Evolutionary conservation across 2,329 filamentous ascomycete genomes (phyloP), one percentile per base, ranked within the genome.

Genomic region (Trichoderma guizhouense): DNA sequence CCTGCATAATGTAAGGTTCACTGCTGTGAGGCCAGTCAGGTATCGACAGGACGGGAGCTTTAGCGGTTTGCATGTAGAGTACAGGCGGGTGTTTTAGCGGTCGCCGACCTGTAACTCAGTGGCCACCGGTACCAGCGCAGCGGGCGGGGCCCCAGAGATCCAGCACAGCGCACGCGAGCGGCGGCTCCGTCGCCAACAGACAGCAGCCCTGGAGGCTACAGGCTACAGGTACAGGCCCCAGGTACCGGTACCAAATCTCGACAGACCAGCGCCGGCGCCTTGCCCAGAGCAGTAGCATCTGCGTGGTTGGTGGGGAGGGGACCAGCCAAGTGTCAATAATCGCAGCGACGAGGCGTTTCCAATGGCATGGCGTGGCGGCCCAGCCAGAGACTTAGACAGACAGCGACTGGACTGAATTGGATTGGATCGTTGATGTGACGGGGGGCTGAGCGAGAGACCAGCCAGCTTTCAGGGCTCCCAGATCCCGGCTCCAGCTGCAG

Each of bases 281-380:
- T 72, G 66, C 66, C 71, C 58, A 70, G 66, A 72, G 66, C 66
- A 70, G 71, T 58, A 72, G 58, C 71, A 70, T 36, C 65, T 53
- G 71, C 71, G 71, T 72, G 71, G 71, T 70, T 64, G 66, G 71
- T 72, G 71, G 66, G 71, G 70, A 57, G 36, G 15, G 51, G 30
- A 14, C 64, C 43, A 21, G 21, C 43, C 53, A 18, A 24, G 21
- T 53, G 47, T 53, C 43, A 34, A 26, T 64, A 53, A 8, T 64
- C 51, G 62, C 18, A 32, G 43, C 43, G 53, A 60, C 30, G 65
- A 69, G 65, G 65, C 65, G 65, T 28, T 58, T 58, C 55, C 24
- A 30, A 60, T 47, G 65, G 65, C 65, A 57, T 67, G 53, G 53
- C 65, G 65, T 68, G 65, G 65, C 65, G 58, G 53, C 26, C 51